A percentile compares a stretch with the other conserved stretches of the same genome.
phyloP scores from a whole-genome alignment of 225 moss, liverwort and hornwort species.

The Rhytidiadelphus loreus region DNA sequence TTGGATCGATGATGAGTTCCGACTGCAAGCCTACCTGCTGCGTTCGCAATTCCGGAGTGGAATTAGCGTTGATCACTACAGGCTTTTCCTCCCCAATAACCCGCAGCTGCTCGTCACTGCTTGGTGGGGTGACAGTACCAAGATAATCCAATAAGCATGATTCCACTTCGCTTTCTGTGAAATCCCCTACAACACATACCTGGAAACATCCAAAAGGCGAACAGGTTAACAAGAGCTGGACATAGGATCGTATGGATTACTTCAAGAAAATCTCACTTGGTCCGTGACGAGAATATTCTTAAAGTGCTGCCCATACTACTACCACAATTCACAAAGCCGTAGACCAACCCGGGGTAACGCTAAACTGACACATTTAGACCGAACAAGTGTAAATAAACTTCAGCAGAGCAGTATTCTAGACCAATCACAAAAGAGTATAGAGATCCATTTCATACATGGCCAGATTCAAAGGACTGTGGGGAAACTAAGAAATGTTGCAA shows the following conservation, averaged over 20 bases:
- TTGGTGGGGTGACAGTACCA: conserved; percentile 61
- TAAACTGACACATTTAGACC: background rate
- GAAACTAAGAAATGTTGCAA: background rate
- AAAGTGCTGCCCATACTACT: background rate
- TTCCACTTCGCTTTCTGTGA: conserved; percentile 86
- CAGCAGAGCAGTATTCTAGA: background rate
- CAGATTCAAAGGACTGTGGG: background rate
- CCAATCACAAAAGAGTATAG: background rate
- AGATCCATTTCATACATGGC: background rate
- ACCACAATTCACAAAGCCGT: background rate
- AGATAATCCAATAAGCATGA: conserved; percentile 88
- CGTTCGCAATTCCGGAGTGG: conserved; percentile 63
- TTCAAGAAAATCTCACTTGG: background rate
- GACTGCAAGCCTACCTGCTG: conserved; percentile 53
- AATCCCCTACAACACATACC: conserved; percentile 98
- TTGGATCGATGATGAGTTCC: background rate
- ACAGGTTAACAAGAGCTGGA: background rate
- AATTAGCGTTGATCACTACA: conserved; percentile 66
- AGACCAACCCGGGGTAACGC: background rate
- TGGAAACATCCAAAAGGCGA: conserved; percentile 11
- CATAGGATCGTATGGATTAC: background rate
- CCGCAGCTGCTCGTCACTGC: conserved; percentile 34
- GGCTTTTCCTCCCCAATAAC: conserved; percentile 69
- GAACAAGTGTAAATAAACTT: background rate
- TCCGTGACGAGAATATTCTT: background rate